Percentiles rank a stretch among this genome's conserved stretches.
phyloP scores from a whole-genome alignment of 78 protist species.

The Bodo saltans region DNA sequence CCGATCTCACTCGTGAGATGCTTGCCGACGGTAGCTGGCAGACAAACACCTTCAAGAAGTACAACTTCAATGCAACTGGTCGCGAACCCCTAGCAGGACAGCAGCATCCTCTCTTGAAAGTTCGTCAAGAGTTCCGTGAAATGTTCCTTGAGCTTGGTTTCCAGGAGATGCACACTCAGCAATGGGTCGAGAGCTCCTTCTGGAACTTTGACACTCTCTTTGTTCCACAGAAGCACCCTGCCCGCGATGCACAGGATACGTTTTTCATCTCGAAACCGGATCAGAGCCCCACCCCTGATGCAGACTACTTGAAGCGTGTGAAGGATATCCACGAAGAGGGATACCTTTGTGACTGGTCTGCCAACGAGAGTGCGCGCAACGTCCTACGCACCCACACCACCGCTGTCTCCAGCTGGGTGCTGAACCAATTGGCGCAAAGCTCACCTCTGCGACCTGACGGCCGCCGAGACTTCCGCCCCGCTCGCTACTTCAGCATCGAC shows the following conservation, averaged over 20 bases:
- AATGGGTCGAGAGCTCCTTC: constrained; percentile 90
- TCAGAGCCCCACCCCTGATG: constrained; percentile 30
- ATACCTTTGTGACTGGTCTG: constrained; percentile 87
- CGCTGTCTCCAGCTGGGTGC: constrained; percentile 92
- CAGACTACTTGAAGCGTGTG: constrained; percentile 85
- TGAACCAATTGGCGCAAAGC: constrained; percentile 72
- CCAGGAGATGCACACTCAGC: constrained; percentile 92
- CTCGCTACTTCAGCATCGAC: constrained; percentile 94
- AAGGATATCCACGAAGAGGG: constrained; percentile 80
- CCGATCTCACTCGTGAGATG: constrained; percentile 45
- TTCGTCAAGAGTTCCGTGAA: constrained; percentile 82
- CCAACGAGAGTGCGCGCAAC: constrained; percentile 84
- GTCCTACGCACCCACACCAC: constrained; percentile 99
- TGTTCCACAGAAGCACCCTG: constrained; percentile 99
- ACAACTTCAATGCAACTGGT: constrained; percentile 63
- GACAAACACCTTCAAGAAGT: constrained; percentile 39
- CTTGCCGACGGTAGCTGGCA: constrained; percentile 37
- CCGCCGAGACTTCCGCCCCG: constrained; percentile 62
- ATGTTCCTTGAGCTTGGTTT: constrained; percentile 95
- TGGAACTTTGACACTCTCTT: constrained; percentile 99
- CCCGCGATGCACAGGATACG: constrained; percentile 98
- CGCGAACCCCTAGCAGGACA: constrained; percentile 47
- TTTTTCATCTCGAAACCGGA: constrained; percentile 85
- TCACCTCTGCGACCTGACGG: not conserved
- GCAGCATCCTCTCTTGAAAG: constrained; percentile 93